Conservation (phyloP, 2,329 filamentous ascomycete genomes). For the Xylariaceae sp. region DNA sequence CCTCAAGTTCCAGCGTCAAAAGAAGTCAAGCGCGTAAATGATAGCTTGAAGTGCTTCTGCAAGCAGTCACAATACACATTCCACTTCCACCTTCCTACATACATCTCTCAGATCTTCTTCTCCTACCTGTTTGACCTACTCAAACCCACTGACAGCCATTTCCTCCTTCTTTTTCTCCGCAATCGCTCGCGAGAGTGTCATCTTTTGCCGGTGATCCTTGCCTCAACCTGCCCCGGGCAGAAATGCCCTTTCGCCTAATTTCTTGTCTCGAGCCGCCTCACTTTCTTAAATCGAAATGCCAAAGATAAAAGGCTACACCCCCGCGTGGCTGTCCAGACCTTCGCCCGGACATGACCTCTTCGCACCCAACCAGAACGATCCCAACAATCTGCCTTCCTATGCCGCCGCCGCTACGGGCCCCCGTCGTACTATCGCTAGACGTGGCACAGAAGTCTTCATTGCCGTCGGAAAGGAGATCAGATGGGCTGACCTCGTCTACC, state of each 20-base stretch:
- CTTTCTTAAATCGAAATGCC: constrained; percentile 58
- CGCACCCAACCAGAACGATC: constrained; percentile 41
- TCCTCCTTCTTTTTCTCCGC: no score
- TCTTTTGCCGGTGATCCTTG: no score
- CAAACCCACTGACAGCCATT: no score
- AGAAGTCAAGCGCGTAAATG: no score
- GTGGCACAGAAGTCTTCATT: constrained; percentile 84
- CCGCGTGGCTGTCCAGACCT: constrained; percentile 78
- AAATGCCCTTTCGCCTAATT: constrained; percentile 22
- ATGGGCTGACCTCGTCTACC: constrained; percentile 78
- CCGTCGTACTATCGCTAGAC: constrained; percentile 67
- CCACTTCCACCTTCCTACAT: no score
- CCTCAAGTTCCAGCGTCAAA: no score
- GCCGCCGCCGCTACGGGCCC: constrained; percentile 41
- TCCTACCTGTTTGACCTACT: no score
- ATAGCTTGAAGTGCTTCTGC: no score
- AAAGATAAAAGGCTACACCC: constrained; percentile 79
- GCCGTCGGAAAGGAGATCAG: constrained; percentile 85
- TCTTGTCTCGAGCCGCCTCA: constrained; percentile 16
- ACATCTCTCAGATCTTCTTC: no score
- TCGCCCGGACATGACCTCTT: constrained; percentile 78
- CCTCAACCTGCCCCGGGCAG: constrained; percentile 17
- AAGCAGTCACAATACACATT: no score
- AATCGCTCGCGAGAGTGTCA: no score
- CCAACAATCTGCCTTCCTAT: constrained; percentile 34